Base-by-base conservation (phyloP, 2,329 filamentous ascomycete genomes). In the Colletotrichum plurivorum region DNA sequence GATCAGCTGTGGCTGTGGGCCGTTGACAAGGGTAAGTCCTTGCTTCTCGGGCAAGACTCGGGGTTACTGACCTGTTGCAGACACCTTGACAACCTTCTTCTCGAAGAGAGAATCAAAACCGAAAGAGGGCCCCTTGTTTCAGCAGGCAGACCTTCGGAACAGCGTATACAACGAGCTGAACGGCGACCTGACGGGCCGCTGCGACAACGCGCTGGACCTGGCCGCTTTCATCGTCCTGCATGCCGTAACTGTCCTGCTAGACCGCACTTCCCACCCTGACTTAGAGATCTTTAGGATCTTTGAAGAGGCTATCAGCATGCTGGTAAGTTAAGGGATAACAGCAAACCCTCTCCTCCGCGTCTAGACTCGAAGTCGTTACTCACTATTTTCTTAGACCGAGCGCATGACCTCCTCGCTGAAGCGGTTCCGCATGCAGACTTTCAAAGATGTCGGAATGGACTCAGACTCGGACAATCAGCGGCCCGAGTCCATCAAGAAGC, bases 91-190 rank as follows among this genome's bases (percentile, higher is more conserved):
- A 3, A 87, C 87, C 0, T 89, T 87, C 75, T 89, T 89, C 72
- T 84, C 86, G 0, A 86, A 83, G 57, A 80, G 87, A 25, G 85
- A 89, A 65, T 87, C 86, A 1, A 83, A 84, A 43, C 84, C 85
- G 0, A 84, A 83, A 2, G 87, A 89, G 69, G 87, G 87, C 0
- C 85, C 86, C 0, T 72, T 89, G 0, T 89, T 88, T 57, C 85
- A 88, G 52, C 87, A 91, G 72, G 88, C 88, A 1, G 89, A 92
- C 73, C 78, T 92, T 3, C 82, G 88, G 4, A 89, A 89, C 71
- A 90, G 88, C 71, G 85, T 92, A 27, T 91, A 91, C 73, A 90
- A 90, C 71, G 89, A 91, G 71, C 79, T 91, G 12, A 92, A 91
- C 59, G 89, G 89, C 0, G 89, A 92, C 71, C 80, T 90, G 18